A percentile compares a stretch with the other conserved stretches of the same genome.
phyloP scores from a whole-genome alignment of 441 rosid species.

The Gossypium laxum region DNA sequence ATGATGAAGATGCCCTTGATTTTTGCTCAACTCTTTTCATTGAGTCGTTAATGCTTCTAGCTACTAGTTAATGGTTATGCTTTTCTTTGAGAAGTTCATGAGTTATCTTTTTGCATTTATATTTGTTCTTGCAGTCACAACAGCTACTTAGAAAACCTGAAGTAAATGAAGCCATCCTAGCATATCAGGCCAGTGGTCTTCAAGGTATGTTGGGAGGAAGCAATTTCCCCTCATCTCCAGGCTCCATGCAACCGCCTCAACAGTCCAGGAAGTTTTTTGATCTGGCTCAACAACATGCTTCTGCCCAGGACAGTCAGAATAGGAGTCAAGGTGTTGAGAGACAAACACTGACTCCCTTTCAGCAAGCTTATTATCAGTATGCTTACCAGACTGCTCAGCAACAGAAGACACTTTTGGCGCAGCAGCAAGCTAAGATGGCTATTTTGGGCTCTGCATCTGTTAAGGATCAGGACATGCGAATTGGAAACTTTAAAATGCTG shows the following conservation, averaged over 20 bases:
- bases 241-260: conserved; percentile 72
- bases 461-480: conserved; percentile 61
- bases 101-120: not conserved
- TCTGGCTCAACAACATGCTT: conserved; percentile 51
- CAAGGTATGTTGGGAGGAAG: conserved; percentile 70
- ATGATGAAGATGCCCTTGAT: not conserved
- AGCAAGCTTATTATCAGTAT: conserved; percentile 80
- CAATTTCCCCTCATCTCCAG: conserved; percentile 51
- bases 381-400: conserved; percentile 68
- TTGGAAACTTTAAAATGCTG: conserved; percentile 70
- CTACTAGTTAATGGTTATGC: not conserved
- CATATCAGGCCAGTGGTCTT: conserved; percentile 65
- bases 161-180: conserved; percentile 61
- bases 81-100: not conserved
- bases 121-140: conserved; percentile 38
- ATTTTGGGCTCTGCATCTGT: conserved; percentile 41
- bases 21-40: not conserved
- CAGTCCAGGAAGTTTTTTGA: conserved; percentile 77
- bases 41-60: too few relatives aligned
- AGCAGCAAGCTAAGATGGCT: conserved; percentile 73
- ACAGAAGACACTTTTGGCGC: conserved; percentile 48
- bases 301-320: conserved; percentile 55
- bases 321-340: conserved; percentile 63
- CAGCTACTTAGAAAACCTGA: conserved; percentile 65
- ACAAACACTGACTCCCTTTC: conserved; percentile 62